These are phyloP conservation scores for Leccinum subtestaceum DNA, from an alignment of 768 basidiomycete genomes.

Conservation along the genomic window DNA sequence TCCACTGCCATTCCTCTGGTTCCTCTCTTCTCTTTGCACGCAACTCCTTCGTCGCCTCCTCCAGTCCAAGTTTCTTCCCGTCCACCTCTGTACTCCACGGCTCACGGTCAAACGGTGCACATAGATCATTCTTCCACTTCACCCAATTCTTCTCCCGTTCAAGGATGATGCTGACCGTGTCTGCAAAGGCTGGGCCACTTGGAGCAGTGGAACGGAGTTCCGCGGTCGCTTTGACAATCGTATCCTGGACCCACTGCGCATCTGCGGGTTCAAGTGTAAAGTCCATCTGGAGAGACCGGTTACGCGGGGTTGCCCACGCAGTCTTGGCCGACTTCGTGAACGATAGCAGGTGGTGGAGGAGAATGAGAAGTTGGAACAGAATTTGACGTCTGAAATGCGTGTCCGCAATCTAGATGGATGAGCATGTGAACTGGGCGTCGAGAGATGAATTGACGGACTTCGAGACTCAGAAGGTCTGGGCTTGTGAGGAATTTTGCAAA, in stretches of 20 bases:
- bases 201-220: conserved; percentile 74
- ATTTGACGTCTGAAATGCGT: conserved; percentile 92
- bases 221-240: conserved; percentile 49
- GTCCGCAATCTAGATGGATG: conserved; percentile 67
- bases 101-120: conserved; percentile 75
- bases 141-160: conserved; percentile 90
- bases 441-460: conserved; percentile 47
- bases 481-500: conserved; percentile 93
- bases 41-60: conserved; percentile 55
- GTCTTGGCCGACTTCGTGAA: conserved; percentile 70
- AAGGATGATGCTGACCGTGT: conserved; percentile 67
- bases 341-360: conserved; percentile 70
- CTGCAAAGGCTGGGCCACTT: conserved; percentile 71
- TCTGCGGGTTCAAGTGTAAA: conserved; percentile 69
- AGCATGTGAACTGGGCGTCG: conserved; percentile 10
- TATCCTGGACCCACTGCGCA: conserved; percentile 76
- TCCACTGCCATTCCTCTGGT: conserved; percentile 61
- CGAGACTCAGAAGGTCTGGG: conserved; percentile 81
- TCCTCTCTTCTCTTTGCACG: conserved; percentile 56
- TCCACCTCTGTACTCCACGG: conserved; percentile 53
- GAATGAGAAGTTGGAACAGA: conserved; percentile 77
- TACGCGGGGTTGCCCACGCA: conserved; percentile 58
- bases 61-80: conserved; percentile 51
- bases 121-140: conserved; percentile 83
- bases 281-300: conserved; percentile 80